Evolutionary conservation across 352 stramenopile genomes (phyloP), one percentile per base, ranked within the genome.

Genomic region (Globisporangium takayamanum): DNA sequence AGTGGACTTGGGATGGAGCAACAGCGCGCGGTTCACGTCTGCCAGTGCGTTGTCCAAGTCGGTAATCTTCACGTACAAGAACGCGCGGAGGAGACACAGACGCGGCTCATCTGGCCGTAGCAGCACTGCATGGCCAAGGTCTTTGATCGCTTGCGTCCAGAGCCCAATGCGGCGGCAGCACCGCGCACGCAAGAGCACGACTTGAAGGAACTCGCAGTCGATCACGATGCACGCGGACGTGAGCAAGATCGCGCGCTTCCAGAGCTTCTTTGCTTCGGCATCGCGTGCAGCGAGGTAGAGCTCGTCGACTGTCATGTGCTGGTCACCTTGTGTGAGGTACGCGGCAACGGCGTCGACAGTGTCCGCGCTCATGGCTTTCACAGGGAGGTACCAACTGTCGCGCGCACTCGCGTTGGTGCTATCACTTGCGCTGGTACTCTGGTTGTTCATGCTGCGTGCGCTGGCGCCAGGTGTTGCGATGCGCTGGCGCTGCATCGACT

Each of bases 101-200:
- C 72, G 74, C 53, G 84, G 72, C 36, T 90, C 78, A 30, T 86
- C 72, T 1, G 78, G 57, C 15, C 73, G 73, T 8, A 86, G 59
- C 25, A 69, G 22, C 10, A 92, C 28, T 3, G 75, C 74, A 33
- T 88, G 68, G 0, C 64, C 74, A 14, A 92, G 46, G 56, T 92
- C 82, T 54, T 88, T 84, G 22, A 90, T 72, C 10, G 80, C 73
- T 61, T 92, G 82, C 6, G 73, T 77, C 79, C 82, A 92, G 12
- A 92, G 53, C 5, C 82, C 82, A 18, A 92, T 66, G 8, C 76
- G 80, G 25, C 80, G 74, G 51, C 82, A 92, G 52, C 80, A 87
- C 0, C 80, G 78, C 6, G 80, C 80, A 33, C 82, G 74, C 39
- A 92, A 62, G 5, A 92, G 62, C 5, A 84, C 64, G 18, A 68